Percentiles rank a stretch among this genome's conserved stretches.
Evolutionary conservation across 2,329 filamentous ascomycete species (phyloP).

Genomic region (Lachnellula hyalina): DNA sequence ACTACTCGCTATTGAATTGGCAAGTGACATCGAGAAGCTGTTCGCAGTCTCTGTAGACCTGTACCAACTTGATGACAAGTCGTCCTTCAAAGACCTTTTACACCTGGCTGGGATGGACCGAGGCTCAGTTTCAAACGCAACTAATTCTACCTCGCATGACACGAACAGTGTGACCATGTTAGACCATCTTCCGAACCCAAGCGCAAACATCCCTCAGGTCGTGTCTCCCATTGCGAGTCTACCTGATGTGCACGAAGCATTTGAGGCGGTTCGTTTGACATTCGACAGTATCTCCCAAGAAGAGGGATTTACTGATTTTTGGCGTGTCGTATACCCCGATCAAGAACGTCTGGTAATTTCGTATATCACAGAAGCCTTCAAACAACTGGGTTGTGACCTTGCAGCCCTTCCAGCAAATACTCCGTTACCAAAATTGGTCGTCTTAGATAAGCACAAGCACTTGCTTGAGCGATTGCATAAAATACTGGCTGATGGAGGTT

Average conservation of each 20-base stretch:
- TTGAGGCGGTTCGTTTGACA: background rate
- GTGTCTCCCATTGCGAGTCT: background rate
- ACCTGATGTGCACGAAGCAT: background rate
- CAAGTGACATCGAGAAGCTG: constrained; percentile 24
- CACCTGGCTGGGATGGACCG: background rate
- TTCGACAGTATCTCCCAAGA: background rate
- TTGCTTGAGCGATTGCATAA: background rate
- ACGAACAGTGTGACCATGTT: background rate
- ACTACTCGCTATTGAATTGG: constrained; percentile 33
- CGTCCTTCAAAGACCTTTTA: background rate
- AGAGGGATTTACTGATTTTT: background rate
- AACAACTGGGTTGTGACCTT: background rate
- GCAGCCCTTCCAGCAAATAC: background rate
- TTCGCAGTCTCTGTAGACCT: background rate
- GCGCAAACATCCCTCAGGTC: background rate
- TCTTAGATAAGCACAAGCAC: background rate
- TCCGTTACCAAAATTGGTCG: background rate
- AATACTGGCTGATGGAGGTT: background rate
- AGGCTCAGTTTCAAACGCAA: background rate
- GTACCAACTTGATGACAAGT: background rate
- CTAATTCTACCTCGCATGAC: background rate
- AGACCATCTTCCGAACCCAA: background rate
- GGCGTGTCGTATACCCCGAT: background rate
- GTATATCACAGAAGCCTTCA: background rate
- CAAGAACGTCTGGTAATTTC: background rate